These are phyloP conservation scores for Fusarium staphyleae DNA, from an alignment of 2,329 filamentous ascomycete species.

Conservation along the genomic window DNA sequence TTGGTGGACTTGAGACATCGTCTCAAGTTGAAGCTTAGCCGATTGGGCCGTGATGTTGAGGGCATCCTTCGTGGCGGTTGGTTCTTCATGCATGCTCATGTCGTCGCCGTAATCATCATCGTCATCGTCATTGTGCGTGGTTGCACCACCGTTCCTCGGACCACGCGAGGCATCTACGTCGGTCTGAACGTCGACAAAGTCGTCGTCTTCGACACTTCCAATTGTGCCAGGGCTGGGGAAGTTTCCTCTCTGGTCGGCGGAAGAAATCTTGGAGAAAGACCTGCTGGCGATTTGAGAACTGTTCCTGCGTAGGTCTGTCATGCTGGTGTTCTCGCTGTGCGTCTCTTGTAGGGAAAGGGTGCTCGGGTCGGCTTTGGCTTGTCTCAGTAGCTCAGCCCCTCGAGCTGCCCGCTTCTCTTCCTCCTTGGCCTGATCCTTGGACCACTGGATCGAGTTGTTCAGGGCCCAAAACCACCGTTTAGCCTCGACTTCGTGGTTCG, in stretches of 20 bases:
- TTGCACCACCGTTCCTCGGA: conserved; percentile 46
- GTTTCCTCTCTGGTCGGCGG: conserved; percentile 46
- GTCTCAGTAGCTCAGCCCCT: conserved; percentile 76
- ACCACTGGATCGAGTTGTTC: conserved; percentile 98
- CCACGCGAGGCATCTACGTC: conserved; percentile 52
- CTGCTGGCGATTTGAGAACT: conserved; percentile 54
- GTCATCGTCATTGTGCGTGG: conserved; percentile 65
- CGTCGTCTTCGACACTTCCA: conserved; percentile 61
- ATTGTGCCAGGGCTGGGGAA: conserved; percentile 53
- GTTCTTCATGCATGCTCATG: conserved; percentile 77
- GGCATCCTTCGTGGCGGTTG: conserved; percentile 83
- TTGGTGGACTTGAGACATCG: conserved; percentile 84
- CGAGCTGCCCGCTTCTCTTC: conserved; percentile 79
- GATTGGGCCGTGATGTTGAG: conserved; percentile 98
- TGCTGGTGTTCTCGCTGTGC: conserved; percentile 61
- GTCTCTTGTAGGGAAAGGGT: conserved; percentile 55
- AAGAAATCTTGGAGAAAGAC: conserved; percentile 39
- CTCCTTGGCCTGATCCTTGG: conserved; percentile 94
- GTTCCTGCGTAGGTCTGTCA: conserved; percentile 53
- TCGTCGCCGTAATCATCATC: conserved; percentile 78
- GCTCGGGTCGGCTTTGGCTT: conserved; percentile 80
- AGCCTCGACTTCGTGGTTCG: conserved; percentile 96
- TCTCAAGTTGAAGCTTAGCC: conserved; percentile 88
- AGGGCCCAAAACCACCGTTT: conserved; percentile 99
- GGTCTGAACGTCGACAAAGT: conserved; percentile 56